Evolutionary conservation across 2,329 filamentous ascomycete genomes (phyloP), one percentile per base, ranked within the genome.

Genomic region (Colletotrichum sp.): DNA sequence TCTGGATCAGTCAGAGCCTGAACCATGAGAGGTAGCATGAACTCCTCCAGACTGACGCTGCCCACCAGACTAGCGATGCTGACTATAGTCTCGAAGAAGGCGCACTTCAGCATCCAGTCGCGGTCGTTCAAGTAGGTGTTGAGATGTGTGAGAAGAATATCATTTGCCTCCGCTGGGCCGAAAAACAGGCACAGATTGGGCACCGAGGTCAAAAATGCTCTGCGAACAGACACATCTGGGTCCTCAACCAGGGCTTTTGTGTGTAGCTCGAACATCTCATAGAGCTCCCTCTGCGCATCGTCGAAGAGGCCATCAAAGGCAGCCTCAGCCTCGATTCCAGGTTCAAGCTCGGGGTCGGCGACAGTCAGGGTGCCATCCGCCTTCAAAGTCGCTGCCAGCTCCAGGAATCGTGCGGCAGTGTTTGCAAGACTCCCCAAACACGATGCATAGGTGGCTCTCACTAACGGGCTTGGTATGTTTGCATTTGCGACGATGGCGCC

Each of bases 41-140:
- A 99, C 79, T 98, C 96, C 84, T 99, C 97, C 36, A 99, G 86
- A 79, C 94, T 98, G 38, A 93, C 94, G 75, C 94, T 96, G 32
- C 97, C 97, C 38, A 99, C 91, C 79, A 98, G 98, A 2, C 95
- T 92, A 6, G 96, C 95, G 78, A 99, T 96, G 5, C 96, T 96
- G 18, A 99, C 95, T 30, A 99, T 95, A 0, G 96, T 95, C 81
- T 98, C 96, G 81, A 99, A 98, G 82, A 99, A 99, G 4, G 96
- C 96, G 80, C 96, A 98, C 83, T 98, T 98, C 36, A 99, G 87
- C 83, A 95, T 95, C 97, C 97, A 99, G 82, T 99, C 96, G 57
- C 94, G 92, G 80, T 99, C 97, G 79, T 99, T 99, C 10, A 99
- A 87, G 80, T 99, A 99, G 0, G 97, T 99, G 82, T 99, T 99